Evolutionary conservation across 257 asterid genomes (phyloP).

Genomic region (Buddleja alternifolia): DNA sequence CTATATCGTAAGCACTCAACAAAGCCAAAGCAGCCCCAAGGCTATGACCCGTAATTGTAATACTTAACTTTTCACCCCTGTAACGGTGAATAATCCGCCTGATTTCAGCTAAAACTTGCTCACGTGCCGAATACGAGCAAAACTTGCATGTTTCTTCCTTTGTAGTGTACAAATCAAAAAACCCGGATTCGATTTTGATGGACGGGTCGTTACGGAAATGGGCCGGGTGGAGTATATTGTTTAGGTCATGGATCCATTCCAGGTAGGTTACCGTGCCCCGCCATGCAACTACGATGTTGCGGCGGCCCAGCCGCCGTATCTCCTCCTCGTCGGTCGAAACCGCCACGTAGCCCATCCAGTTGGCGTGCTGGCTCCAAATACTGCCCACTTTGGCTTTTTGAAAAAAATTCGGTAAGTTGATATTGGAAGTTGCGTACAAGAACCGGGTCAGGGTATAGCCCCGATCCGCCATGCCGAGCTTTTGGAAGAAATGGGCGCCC

Average conservation of each 20-base stretch:
- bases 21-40: slow-evolving; percentile 80
- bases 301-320: slow-evolving; percentile 66
- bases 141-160: slow-evolving; percentile 56
- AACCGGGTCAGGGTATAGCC: slow-evolving; percentile 63
- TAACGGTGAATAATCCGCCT: slow-evolving; percentile 62
- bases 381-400: slow-evolving; percentile 49
- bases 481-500: slow-evolving; percentile 51
- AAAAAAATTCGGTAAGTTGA: slow-evolving; percentile 74
- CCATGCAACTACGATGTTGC: slow-evolving; percentile 75
- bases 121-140: slow-evolving; percentile 68
- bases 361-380: slow-evolving; percentile 81
- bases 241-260: slow-evolving; percentile 82
- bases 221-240: slow-evolving; percentile 73
- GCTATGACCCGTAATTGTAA: slow-evolving; percentile 79
- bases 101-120: slow-evolving; percentile 70
- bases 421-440: slow-evolving; percentile 74
- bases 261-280: slow-evolving; percentile 86
- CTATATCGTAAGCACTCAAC: slow-evolving; percentile 69
- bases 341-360: slow-evolving; percentile 88
- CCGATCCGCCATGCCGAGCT: slow-evolving; percentile 53
- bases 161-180: slow-evolving; percentile 70
- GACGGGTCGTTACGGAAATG: slow-evolving; percentile 68
- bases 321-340: slow-evolving; percentile 60
- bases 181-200: slow-evolving; percentile 73
- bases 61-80: slow-evolving; percentile 64